Evolutionary conservation across 441 rosid genomes (phyloP).

Genomic region (Adansonia rubrostipa): DNA sequence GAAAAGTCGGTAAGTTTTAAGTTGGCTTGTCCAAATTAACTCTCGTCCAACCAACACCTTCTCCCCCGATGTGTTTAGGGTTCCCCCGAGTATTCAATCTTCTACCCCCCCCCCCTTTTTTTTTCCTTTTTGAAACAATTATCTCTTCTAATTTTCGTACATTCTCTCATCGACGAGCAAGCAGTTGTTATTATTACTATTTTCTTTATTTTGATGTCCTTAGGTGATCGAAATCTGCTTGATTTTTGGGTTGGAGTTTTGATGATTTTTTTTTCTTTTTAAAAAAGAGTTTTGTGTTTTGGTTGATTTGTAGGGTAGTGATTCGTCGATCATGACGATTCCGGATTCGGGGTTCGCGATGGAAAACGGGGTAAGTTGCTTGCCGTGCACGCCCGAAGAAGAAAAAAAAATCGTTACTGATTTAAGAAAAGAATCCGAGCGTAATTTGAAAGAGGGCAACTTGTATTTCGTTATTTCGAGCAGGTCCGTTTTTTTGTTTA

Average conservation of each 20-base stretch:
- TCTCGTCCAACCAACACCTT: neutral
- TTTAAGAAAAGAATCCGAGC: constrained; percentile 58
- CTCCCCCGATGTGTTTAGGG: constrained; percentile 31
- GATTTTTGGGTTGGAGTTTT: neutral
- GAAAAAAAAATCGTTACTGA: constrained; percentile 67
- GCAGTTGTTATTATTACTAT: neutral
- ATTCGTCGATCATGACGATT: constrained; percentile 47
- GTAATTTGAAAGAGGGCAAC: constrained; percentile 66
- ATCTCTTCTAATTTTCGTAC: constrained; percentile 19
- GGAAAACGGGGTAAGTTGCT: constrained; percentile 53
- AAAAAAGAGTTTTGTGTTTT: neutral
- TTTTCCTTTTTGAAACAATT: neutral
- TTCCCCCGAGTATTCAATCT: neutral
- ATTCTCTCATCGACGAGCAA: constrained; percentile 24
- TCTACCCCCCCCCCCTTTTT: no score
- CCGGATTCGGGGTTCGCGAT: constrained; percentile 52
- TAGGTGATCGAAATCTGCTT: constrained; percentile 16
- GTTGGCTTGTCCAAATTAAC: neutral
- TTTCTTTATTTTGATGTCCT: constrained; percentile 11
- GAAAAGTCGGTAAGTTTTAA: constrained; percentile 28
- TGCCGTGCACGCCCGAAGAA: constrained; percentile 63
- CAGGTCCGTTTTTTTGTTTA: constrained; percentile 42
- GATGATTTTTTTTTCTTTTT: neutral
- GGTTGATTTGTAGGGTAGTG: constrained; percentile 27
- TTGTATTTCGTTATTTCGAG: constrained; percentile 68